Evolutionary conservation across 2,329 filamentous ascomycete genomes (phyloP).

Genomic region (Dactylellina sp.): DNA sequence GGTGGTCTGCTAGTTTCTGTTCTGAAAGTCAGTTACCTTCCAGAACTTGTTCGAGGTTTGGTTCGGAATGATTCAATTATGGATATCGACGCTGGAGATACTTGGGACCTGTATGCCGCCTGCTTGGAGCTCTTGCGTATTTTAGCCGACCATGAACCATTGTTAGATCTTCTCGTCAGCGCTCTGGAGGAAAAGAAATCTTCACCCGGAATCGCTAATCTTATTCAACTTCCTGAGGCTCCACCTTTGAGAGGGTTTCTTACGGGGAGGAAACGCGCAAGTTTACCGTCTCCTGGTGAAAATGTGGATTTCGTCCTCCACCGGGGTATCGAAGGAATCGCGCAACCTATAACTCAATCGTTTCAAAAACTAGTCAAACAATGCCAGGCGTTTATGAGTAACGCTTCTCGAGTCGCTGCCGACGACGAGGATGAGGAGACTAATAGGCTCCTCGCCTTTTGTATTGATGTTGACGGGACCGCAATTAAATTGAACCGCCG

Average conservation of each 20-base stretch:
- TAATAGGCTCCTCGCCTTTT: constrained; percentile 53
- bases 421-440: constrained; percentile 49
- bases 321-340: constrained; percentile 42
- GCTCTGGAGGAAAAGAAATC: constrained; percentile 52
- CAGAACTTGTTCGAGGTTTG: constrained; percentile 56
- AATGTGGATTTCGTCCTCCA: constrained; percentile 44
- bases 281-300: constrained; percentile 18
- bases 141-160: constrained; percentile 43
- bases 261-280: constrained; percentile 30
- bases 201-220: constrained; percentile 45
- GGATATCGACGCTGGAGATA: constrained; percentile 52
- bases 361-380: constrained; percentile 38
- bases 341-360: constrained; percentile 52
- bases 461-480: constrained; percentile 53
- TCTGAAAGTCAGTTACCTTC: constrained; percentile 55
- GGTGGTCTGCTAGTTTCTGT: constrained; percentile 5
- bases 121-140: constrained; percentile 49
- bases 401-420: constrained; percentile 33
- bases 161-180: constrained; percentile 49
- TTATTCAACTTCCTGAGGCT: constrained; percentile 17
- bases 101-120: constrained; percentile 56
- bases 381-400: constrained; percentile 51
- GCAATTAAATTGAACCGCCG: constrained; percentile 18
- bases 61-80: constrained; percentile 58
- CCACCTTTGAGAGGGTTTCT: constrained; percentile 35